Percentiles rank a stretch among this genome's conserved stretches.
Conservation (phyloP, 257 asterid genomes). For the Petrea volubilis region DNA sequence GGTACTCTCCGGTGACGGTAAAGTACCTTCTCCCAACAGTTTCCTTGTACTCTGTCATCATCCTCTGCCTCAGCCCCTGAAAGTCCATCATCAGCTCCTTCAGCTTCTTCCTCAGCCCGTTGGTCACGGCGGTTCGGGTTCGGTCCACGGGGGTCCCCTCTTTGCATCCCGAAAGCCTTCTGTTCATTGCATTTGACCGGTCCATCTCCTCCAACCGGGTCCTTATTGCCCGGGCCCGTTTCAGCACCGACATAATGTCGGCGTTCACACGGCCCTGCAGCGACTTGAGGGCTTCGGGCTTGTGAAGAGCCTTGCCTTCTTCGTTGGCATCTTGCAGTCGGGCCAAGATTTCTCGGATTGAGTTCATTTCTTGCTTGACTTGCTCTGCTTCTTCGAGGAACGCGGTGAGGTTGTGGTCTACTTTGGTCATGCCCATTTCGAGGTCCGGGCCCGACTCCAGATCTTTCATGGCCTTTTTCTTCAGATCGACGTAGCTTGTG, state of each 20-base stretch:
- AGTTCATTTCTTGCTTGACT: constrained; percentile 67
- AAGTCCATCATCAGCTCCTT: constrained; percentile 97
- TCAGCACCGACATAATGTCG: constrained; percentile 58
- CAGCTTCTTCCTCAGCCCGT: constrained; percentile 89
- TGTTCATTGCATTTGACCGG: constrained; percentile 56
- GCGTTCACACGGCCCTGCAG: constrained; percentile 51
- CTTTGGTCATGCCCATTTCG: constrained; percentile 60
- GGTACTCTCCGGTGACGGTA: constrained; percentile 81
- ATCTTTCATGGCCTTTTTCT: constrained; percentile 85
- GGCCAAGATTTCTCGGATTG: constrained; percentile 56
- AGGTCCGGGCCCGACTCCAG: constrained; percentile 52
- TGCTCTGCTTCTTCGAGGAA: constrained; percentile 84
- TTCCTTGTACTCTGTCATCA: constrained; percentile 90
- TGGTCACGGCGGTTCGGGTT: constrained; percentile 77
- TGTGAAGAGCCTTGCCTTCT: constrained; percentile 66
- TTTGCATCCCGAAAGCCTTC: constrained; percentile 78
- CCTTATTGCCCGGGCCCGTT: constrained; percentile 61
- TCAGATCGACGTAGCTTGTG: constrained; percentile 89
- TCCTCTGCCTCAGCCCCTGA: constrained; percentile 82
- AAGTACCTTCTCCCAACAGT: constrained; percentile 82
- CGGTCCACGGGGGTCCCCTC: constrained; percentile 74
- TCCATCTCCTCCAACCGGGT: constrained; percentile 83
- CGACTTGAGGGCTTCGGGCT: constrained; percentile 71
- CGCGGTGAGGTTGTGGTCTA: constrained; percentile 61
- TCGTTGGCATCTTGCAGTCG: constrained; percentile 62